Evolutionary conservation across 2,329 filamentous ascomycete species (phyloP).

Genomic region (Rosellinia necatrix): DNA sequence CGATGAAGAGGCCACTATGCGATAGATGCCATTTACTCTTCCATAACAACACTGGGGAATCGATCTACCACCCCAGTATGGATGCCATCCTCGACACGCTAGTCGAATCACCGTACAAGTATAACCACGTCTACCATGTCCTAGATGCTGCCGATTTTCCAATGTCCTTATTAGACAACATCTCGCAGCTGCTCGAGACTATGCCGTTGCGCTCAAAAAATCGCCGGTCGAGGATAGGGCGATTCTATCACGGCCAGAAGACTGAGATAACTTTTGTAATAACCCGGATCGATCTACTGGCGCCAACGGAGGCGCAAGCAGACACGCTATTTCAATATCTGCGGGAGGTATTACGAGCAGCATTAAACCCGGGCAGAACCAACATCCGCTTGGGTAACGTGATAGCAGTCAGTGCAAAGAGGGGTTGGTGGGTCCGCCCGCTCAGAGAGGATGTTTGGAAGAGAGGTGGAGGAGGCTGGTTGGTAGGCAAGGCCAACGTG

Average conservation of each 20-base stretch:
- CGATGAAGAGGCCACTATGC: constrained; percentile 66
- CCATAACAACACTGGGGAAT: constrained; percentile 72
- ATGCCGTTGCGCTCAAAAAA: constrained; percentile 80
- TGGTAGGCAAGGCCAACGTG: constrained; percentile 98
- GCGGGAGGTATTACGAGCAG: constrained; percentile 73
- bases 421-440: constrained; percentile 87
- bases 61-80: constrained; percentile 81
- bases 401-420: constrained; percentile 81
- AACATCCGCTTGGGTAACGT: constrained; percentile 87
- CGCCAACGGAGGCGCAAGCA: constrained; percentile 81
- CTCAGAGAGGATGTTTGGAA: constrained; percentile 86
- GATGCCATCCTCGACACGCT: constrained; percentile 83
- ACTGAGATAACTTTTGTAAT: constrained; percentile 89
- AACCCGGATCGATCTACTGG: constrained; percentile 84
- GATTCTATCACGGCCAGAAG: constrained; percentile 69
- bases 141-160: constrained; percentile 96
- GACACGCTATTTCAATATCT: constrained; percentile 87
- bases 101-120: constrained; percentile 82
- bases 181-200: constrained; percentile 71
- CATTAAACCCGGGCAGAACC: constrained; percentile 69
- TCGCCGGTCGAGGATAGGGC: constrained; percentile 70
- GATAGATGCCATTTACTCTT: constrained; percentile 84
- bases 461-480: constrained; percentile 86
- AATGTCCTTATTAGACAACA: constrained; percentile 82
- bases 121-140: constrained; percentile 95